A percentile compares a stretch with the other conserved stretches of the same genome.
Conservation (phyloP, 2,329 filamentous ascomycete species). For the Pestalotiopsis sp. region DNA sequence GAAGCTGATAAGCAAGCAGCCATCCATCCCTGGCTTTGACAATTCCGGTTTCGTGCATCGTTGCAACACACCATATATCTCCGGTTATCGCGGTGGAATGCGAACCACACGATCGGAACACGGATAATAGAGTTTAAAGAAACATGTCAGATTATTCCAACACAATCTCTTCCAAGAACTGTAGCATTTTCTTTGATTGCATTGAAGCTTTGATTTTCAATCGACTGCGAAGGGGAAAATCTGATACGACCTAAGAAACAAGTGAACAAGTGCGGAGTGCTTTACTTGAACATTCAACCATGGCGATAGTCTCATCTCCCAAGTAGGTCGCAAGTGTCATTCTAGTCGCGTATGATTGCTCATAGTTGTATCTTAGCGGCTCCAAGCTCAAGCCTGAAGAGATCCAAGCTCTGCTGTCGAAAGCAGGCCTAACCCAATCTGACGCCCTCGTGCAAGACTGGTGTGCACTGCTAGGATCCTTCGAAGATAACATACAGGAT, state of each 20-base stretch:
- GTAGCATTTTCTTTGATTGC: background rate
- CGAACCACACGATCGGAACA: background rate
- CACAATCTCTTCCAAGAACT: background rate
- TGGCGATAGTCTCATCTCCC: background rate
- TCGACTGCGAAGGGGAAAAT: background rate
- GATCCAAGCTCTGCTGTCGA: slow-evolving; percentile 21
- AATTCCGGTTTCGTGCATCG: background rate
- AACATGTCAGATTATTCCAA: too few relatives aligned
- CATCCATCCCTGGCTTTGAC: background rate
- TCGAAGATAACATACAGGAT: background rate
- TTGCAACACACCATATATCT: background rate
- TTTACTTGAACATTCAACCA: background rate
- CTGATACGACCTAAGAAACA: background rate
- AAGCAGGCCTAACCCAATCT: slow-evolving; percentile 24
- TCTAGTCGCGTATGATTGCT: background rate
- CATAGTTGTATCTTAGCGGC: background rate
- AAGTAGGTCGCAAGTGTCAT: background rate
- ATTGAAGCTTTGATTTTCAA: background rate
- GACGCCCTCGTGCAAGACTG: slow-evolving; percentile 20
- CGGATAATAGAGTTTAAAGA: background rate
- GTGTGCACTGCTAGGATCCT: background rate
- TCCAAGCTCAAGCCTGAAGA: slow-evolving; percentile 14
- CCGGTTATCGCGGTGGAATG: background rate
- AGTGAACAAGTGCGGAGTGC: too few relatives aligned
- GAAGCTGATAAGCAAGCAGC: background rate